Conservation (phyloP, 108 stramenopile species). For the Nitzschia putrida region DNA sequence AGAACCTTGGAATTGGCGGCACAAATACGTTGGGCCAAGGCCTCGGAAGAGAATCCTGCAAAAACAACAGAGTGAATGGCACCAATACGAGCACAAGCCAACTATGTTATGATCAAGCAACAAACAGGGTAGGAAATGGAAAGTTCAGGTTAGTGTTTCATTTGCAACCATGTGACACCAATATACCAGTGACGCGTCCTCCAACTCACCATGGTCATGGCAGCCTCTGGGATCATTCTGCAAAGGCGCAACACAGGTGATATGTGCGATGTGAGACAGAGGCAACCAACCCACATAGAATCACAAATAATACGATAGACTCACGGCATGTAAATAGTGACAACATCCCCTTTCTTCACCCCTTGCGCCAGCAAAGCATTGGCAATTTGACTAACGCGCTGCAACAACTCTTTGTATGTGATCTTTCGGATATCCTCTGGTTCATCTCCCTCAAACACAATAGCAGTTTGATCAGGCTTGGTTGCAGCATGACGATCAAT, state of each 20-base stretch:
- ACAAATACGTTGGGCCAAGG: slow-evolving; percentile 87
- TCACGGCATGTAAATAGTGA: slow-evolving; percentile 96
- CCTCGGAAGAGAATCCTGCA: slow-evolving; percentile 95
- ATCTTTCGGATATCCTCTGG: slow-evolving; percentile 59
- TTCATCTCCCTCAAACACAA: slow-evolving; percentile 85
- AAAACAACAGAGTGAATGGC: slow-evolving; percentile 97
- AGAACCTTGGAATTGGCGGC: slow-evolving; percentile 86
- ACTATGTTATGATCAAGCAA: not conserved
- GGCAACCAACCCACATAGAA: not conserved
- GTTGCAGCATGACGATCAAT: slow-evolving; percentile 74
- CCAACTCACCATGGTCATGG: slow-evolving; percentile 89
- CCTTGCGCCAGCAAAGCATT: slow-evolving; percentile 88
- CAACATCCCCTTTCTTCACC: slow-evolving; percentile 90
- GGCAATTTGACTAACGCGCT: slow-evolving; percentile 83
- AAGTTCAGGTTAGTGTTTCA: not conserved
- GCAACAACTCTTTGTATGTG: slow-evolving; percentile 75
- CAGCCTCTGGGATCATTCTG: slow-evolving; percentile 93
- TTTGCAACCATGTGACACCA: too few relatives aligned
- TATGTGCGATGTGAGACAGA: not conserved
- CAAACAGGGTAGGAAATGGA: not conserved
- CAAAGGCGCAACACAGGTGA: not conserved
- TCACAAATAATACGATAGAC: slow-evolving; percentile 4
- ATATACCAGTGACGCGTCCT: too few relatives aligned
- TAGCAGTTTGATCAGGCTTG: slow-evolving; percentile 68
- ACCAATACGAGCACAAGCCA: slow-evolving; percentile 97